Evolutionary conservation across 257 asterid genomes (phyloP), one percentile per base, ranked within the genome.

Genomic region (Plantago major): DNA sequence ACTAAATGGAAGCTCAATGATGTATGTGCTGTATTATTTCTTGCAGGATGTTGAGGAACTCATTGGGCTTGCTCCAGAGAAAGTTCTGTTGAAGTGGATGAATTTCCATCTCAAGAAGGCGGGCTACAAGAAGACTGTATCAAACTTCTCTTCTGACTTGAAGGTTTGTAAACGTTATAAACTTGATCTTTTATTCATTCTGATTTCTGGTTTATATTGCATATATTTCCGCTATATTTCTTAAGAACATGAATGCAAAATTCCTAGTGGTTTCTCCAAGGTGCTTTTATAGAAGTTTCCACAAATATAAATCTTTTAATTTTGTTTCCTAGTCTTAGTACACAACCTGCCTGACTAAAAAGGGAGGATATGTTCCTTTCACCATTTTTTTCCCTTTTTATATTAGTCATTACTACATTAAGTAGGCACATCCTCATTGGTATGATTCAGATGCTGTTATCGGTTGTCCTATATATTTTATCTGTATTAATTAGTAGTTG

Each of bases 41-140:
- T 22, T 76, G 80, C 82, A 92, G 98, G 98, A 92, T 74, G 81
- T 92, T 74, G 96, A 88, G 81, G 96, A 92, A 81, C 94, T 92
- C 47, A 73, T 92, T 85, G 96, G 95, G 56, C 90, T 92, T 74
- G 95, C 96, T 53, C 96, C 98, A n/a, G 98, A 92, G 77, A 92
- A 92, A 69, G 71, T 92, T 61, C 86, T 92, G 49, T 76, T 88
- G 66, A 92, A 82, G 68, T 92, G 98, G 98, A 91, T 86, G 98
- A 91, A 91, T 78, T 91, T 91, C 78, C 98, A 88, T 81, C 96
- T 91, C 26, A 86, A 84, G 73, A 88, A 84, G 84, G 96, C 82
- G 5, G 98, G 98, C 65, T 92, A 88, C 80, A 65, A 86, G 60
- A 92, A 86, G 71, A 75, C 81, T 46, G 96, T 92, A 51, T 14